Conservation (phyloP, 305 asterid genomes). For the Plantago coronopus region DNA sequence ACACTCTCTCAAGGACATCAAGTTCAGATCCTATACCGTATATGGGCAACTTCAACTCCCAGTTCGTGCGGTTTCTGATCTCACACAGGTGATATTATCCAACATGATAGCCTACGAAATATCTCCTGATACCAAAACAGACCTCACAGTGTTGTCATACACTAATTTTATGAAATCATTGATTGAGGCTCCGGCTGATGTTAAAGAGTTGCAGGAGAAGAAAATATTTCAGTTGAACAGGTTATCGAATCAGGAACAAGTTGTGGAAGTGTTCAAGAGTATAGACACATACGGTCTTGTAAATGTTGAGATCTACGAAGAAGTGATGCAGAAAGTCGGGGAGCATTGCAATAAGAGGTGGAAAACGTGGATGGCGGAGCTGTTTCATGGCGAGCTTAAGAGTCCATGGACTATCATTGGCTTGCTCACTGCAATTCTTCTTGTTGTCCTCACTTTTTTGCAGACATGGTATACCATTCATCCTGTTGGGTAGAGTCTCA, state of each 20-base stretch:
- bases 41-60: not conserved
- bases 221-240: not conserved
- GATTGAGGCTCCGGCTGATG: not conserved
- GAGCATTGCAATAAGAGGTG: not conserved
- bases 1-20: not conserved
- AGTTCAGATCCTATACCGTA: not conserved
- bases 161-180: not conserved
- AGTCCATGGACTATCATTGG: constrained; percentile 1
- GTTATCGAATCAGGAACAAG: not conserved
- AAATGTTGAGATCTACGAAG: not conserved
- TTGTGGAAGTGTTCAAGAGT: not conserved
- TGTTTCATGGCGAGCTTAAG: not conserved
- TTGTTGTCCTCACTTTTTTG: not conserved
- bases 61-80: not conserved
- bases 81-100: not conserved
- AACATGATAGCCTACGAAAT: not conserved
- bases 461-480: not conserved
- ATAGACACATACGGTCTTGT: not conserved
- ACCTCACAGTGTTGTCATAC: not conserved
- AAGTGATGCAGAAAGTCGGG: constrained; percentile 1
- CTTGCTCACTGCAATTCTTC: not conserved
- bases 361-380: constrained; percentile 1
- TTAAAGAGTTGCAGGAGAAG: not conserved
- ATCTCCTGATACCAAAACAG: not conserved
- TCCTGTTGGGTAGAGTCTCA: too few species aligned